Evolutionary conservation across 148 eudicot genomes (phyloP).

Genomic region (Amaranthus cruentus): DNA sequence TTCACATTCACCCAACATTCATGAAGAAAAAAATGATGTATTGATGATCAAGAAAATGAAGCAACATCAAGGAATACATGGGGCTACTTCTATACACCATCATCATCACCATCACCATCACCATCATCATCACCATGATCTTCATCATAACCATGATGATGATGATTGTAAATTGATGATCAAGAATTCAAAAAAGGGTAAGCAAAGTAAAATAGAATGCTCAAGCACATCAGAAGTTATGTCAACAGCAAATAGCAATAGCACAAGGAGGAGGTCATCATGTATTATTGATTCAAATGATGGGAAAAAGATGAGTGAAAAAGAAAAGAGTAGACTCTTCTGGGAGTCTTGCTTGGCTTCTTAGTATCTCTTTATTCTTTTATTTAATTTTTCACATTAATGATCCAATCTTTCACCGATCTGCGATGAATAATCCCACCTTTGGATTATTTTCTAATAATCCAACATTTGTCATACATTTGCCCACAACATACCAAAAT

Average conservation of each 20-base stretch:
- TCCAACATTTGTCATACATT: too few species aligned
- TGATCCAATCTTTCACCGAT: too few species aligned
- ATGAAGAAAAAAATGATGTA: conserved; percentile 6
- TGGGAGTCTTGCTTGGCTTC: conserved; percentile 91
- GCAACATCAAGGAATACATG: not conserved
- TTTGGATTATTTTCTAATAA: too few species aligned
- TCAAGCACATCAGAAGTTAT: conserved; percentile 21
- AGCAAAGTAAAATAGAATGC: too few species aligned
- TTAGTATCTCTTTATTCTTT: not conserved
- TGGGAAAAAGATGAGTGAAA: conserved; percentile 36
- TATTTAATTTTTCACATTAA: too few species aligned
- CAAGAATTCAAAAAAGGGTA: too few species aligned
- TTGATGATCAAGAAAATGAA: not conserved
- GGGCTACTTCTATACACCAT: not conserved
- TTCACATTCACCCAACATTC: not conserved
- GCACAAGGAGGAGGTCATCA: conserved; percentile 19
- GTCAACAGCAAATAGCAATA: conserved; percentile 31
- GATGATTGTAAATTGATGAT: not conserved
- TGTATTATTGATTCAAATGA: conserved; percentile 31
- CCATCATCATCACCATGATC: not conserved
- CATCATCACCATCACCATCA: conserved; percentile 8
- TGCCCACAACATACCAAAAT: too few species aligned
- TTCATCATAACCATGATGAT: not conserved
- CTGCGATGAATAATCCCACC: too few species aligned
- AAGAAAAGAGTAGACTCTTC: conserved; percentile 56